Evolutionary conservation across 164 flowering plant genomes (phyloP).

Genomic region (Brasenia schreberi): DNA sequence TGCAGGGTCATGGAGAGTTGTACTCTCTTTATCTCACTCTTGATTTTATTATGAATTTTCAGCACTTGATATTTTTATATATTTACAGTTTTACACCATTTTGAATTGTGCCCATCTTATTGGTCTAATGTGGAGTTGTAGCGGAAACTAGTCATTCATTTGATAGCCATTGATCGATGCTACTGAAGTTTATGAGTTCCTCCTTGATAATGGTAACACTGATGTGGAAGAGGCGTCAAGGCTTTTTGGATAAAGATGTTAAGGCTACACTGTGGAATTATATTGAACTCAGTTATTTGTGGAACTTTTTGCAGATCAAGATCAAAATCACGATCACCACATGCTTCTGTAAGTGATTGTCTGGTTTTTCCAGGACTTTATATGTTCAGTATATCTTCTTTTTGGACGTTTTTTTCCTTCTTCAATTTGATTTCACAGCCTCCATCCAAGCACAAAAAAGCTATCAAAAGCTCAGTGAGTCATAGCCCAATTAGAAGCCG

Average conservation of each 20-base stretch:
- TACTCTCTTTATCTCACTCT: background rate
- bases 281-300: conserved; percentile 45
- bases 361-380: background rate
- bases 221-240: conserved; percentile 68
- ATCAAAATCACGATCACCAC: conserved; percentile 39
- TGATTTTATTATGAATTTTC: no score
- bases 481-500: conserved; percentile 28
- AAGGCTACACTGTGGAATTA: conserved; percentile 38
- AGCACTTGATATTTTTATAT: no score
- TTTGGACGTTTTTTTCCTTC: conserved; percentile 1
- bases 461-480: conserved; percentile 37
- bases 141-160: no score
- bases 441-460: conserved; percentile 21
- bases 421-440: conserved; percentile 8
- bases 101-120: no score
- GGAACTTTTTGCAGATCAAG: conserved; percentile 37
- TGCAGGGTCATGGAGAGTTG: conserved; percentile 2
- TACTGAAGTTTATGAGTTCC: no score
- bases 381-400: background rate
- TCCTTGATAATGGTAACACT: conserved; percentile 30
- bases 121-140: no score
- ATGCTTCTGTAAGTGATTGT: conserved; percentile 10
- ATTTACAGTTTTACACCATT: no score
- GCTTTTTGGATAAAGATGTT: conserved; percentile 65
- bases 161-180: no score